Percentiles rank a stretch among this genome's conserved stretches.
These are phyloP conservation scores for Apiospora malaysiana DNA, from an alignment of 2,329 filamentous ascomycete genomes.

Conservation along the genomic window DNA sequence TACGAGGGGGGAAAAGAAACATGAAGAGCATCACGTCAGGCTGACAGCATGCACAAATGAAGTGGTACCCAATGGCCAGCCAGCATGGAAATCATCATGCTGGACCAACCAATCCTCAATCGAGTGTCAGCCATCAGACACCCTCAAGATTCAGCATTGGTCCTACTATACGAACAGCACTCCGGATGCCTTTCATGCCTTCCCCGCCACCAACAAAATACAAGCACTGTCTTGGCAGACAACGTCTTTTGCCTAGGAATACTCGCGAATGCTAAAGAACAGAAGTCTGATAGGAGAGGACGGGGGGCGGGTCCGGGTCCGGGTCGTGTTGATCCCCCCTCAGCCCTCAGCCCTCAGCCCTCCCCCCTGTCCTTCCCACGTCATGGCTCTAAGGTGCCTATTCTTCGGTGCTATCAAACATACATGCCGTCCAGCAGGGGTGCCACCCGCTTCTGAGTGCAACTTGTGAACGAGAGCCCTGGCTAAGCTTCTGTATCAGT, in stretches of 20 bases:
- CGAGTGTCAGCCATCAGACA: not conserved
- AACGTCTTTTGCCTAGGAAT: not conserved
- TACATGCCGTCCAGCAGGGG: constrained; percentile 1
- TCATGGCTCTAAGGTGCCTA: not conserved
- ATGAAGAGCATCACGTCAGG: not conserved
- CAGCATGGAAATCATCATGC: not conserved
- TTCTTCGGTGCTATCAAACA: not conserved
- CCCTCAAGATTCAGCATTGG: not conserved
- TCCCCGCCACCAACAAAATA: not conserved
- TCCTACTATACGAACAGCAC: too few relatives aligned
- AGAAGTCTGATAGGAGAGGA: not conserved
- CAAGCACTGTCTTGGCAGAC: not conserved
- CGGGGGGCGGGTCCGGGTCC: too few relatives aligned
- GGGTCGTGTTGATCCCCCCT: not conserved
- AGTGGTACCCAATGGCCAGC: not conserved
- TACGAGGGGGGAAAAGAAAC: not conserved
- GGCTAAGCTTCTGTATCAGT: constrained; percentile 14
- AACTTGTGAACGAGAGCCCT: not conserved
- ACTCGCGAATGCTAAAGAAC: not conserved
- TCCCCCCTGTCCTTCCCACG: not conserved
- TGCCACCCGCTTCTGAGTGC: constrained; percentile 6
- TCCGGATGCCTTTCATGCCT: too few relatives aligned
- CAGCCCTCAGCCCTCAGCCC: not conserved
- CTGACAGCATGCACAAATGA: not conserved
- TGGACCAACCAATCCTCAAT: not conserved